Base-by-base conservation (phyloP, 768 basidiomycete species). In the Neoboletus magnificus region DNA sequence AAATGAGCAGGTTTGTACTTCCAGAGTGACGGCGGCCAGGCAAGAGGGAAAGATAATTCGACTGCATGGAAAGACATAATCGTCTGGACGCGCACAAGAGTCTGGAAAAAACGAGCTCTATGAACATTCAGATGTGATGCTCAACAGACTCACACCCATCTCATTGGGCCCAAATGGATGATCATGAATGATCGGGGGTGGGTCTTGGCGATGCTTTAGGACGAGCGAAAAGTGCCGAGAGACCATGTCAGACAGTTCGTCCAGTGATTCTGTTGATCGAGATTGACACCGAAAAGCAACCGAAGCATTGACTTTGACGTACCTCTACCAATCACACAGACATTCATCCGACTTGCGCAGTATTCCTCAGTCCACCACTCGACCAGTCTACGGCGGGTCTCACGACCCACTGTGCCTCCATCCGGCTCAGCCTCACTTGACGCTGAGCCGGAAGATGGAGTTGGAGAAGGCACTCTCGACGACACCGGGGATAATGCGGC, bases 321-420 rank as follows among this genome's bases (percentile, higher is more conserved):
- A 89, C 91, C 89, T 79, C 83, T 86, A 25, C 92, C 92, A 36
- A 93, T 76, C 35, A 93, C 77, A 62, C 87, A 89, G 30, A 93
- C 68, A 39, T 81, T 80, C 91, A 93, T 93, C 36, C 89, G 76
- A 67, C 85, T 83, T 1, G 92, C 89, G 57, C 86, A 90, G 65
- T 93, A 93, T 65, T 91, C 87, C 48, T 78, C 76, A 35, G 66
- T 74, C 91, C 91, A 93, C 91, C 91, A 93, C 71, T 92, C 86
- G 20, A 93, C 79, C 36, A 93, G 71, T 59, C 91, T 77, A 37
- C 90, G 81, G 49, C 88, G 83, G 5, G 83, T 88, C 70, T 92
- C 93, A 50, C 86, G 82, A 46, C 93, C 93, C 57, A 90, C 78
- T 18, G 74, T 77, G 43, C 91, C 89, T 39, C 93, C 85, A 71